Conservation (phyloP, 1,284 basidiomycete genomes). For the Entoloma clypeatum region DNA sequence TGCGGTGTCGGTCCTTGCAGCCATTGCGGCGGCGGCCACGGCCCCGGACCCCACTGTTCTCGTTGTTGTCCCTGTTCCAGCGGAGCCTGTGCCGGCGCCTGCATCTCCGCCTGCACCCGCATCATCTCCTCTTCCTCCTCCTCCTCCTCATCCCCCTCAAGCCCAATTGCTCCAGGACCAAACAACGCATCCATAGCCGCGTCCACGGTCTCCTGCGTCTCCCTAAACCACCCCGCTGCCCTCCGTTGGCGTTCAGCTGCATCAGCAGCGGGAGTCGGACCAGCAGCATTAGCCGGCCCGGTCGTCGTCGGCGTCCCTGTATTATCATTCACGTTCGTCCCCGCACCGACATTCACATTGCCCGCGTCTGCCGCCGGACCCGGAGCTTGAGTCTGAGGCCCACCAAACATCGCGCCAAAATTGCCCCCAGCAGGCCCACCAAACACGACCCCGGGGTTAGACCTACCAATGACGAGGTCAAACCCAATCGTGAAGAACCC, state of each 20-base stretch:
- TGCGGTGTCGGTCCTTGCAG: too few species aligned
- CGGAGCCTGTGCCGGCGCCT: too few species aligned
- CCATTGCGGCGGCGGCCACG: too few species aligned
- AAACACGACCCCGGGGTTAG: not conserved
- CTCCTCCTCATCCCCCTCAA: not conserved
- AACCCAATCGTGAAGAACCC: slow-evolving; percentile 24
- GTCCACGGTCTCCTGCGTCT: slow-evolving; percentile 13
- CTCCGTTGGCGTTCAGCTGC: not conserved
- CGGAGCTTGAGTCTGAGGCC: not conserved
- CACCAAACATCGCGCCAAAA: slow-evolving; percentile 11
- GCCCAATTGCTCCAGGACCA: slow-evolving; percentile 1
- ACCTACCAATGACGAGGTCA: slow-evolving; percentile 20
- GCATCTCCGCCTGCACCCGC: too few species aligned
- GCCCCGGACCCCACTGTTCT: too few species aligned
- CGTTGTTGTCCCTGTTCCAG: not conserved
- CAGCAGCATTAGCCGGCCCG: too few species aligned
- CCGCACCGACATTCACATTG: slow-evolving; percentile 3
- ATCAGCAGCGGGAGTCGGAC: too few species aligned
- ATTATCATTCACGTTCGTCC: not conserved
- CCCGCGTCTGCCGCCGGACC: not conserved
- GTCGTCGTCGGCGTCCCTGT: slow-evolving; percentile 1
- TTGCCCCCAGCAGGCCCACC: not conserved
- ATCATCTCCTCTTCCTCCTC: not conserved
- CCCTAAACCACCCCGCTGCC: slow-evolving; percentile 4
- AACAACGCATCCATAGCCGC: slow-evolving; percentile 19